Conservation (phyloP, 768 basidiomycete species). For the Rhizopogon vulgaris region DNA sequence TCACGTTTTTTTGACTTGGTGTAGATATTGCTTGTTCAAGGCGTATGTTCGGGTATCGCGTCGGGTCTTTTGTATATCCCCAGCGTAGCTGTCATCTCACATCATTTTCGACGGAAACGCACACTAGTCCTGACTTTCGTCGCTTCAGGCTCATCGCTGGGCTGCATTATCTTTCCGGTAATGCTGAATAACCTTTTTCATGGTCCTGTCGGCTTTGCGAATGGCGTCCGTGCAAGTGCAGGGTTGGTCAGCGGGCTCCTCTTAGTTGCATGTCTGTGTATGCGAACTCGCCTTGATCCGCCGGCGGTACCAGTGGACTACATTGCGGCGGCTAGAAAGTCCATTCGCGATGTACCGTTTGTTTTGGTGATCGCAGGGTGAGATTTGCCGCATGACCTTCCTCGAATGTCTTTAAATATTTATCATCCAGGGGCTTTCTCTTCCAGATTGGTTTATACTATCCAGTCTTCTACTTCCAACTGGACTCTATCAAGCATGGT, state of each 20-base stretch:
- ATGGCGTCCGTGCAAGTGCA: conserved; percentile 45
- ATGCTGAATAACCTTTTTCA: conserved; percentile 26
- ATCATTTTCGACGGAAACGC: conserved; percentile 37
- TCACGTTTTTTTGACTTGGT: background rate
- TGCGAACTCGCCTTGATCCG: conserved; percentile 36
- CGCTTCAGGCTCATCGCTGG: conserved; percentile 31
- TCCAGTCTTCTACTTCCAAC: conserved; percentile 52
- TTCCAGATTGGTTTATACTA: conserved; percentile 37
- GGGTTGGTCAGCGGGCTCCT: conserved; percentile 34
- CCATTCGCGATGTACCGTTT: conserved; percentile 12
- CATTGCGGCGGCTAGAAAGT: conserved; percentile 10
- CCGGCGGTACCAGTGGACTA: conserved; percentile 12
- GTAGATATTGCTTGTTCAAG: conserved; percentile 45
- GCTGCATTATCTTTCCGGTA: conserved; percentile 18
- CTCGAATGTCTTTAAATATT: background rate
- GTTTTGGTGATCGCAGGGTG: conserved; percentile 16
- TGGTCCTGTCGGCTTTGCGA: conserved; percentile 30
- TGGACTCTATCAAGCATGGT: conserved; percentile 44
- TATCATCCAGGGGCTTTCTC: conserved; percentile 11
- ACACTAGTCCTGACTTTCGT: conserved; percentile 40
- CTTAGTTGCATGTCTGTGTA: conserved; percentile 23
- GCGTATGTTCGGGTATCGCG: conserved; percentile 40
- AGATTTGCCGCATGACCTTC: background rate
- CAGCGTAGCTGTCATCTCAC: conserved; percentile 34
- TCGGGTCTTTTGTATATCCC: conserved; percentile 44